Evolutionary conservation across 208 protist genomes (phyloP).

Genomic region (Acanthamoeba lenticulata): DNA sequence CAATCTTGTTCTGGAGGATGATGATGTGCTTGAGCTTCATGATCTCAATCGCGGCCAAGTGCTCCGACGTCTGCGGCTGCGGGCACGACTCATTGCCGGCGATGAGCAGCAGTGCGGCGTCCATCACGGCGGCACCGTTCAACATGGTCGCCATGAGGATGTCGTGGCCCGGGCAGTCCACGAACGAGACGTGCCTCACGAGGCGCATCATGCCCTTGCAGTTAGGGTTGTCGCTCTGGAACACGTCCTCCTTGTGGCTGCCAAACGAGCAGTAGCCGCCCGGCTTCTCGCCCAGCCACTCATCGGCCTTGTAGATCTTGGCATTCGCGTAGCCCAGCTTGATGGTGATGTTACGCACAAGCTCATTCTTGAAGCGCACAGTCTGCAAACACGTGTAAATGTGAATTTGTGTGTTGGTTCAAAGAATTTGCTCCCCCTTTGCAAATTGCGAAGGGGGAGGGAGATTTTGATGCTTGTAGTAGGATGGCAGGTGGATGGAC

Average conservation of each 20-base stretch:
- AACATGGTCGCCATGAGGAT: slow-evolving; percentile 99
- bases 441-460: not conserved
- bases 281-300: slow-evolving; percentile 91
- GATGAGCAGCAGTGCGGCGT: slow-evolving; percentile 99
- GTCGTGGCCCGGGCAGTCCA: slow-evolving; percentile 99
- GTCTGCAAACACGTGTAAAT: not conserved
- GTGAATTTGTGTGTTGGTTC: not conserved
- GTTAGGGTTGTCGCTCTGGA: slow-evolving; percentile 76
- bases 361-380: slow-evolving; percentile 97
- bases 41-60: slow-evolving; percentile 99
- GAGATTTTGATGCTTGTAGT: not conserved
- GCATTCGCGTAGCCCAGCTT: slow-evolving; percentile 99
- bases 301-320: slow-evolving; percentile 94
- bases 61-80: slow-evolving; percentile 95
- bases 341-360: slow-evolving; percentile 99
- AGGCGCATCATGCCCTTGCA: slow-evolving; percentile 82
- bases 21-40: slow-evolving; percentile 99
- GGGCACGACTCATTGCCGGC: slow-evolving; percentile 97
- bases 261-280: slow-evolving; percentile 93
- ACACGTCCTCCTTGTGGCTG: slow-evolving; percentile 90
- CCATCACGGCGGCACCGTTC: slow-evolving; percentile 99
- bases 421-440: not conserved
- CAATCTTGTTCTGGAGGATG: slow-evolving; percentile 99
- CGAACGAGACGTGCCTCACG: slow-evolving; percentile 97
- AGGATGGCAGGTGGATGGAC: not conserved